Percentiles rank a stretch among this genome's conserved stretches.
Conservation (phyloP, 1,284 basidiomycete genomes). For the Calocybe gambosa region DNA sequence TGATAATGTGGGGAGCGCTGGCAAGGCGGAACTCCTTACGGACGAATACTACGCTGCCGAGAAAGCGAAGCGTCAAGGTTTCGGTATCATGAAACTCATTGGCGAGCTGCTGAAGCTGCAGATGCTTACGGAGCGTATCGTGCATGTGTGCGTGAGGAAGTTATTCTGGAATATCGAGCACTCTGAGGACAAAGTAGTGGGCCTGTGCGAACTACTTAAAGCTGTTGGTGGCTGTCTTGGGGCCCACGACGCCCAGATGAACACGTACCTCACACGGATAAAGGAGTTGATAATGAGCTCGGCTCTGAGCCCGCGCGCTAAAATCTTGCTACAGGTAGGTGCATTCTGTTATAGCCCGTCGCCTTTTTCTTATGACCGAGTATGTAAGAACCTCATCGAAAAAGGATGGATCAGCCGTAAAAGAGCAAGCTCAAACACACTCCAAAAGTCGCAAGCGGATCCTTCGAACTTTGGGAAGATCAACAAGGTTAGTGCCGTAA, state of each 20-base stretch:
- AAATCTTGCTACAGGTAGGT: slow-evolving; percentile 88
- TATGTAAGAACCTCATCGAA: slow-evolving; percentile 68
- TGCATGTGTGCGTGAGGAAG: slow-evolving; percentile 96
- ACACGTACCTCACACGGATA: slow-evolving; percentile 92
- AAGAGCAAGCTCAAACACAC: too few species aligned
- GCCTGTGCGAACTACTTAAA: slow-evolving; percentile 85
- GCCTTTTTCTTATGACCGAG: slow-evolving; percentile 6
- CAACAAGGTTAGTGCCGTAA: too few species aligned
- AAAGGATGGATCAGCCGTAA: slow-evolving; percentile 78
- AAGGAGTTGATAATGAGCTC: slow-evolving; percentile 69
- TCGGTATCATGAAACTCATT: slow-evolving; percentile 96
- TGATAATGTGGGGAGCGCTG: slow-evolving; percentile 52
- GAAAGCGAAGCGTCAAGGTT: slow-evolving; percentile 94
- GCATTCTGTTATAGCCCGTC: slow-evolving; percentile 1
- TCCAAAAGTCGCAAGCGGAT: too few species aligned
- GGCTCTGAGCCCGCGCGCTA: slow-evolving; percentile 75
- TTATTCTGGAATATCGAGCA: slow-evolving; percentile 87
- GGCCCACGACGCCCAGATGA: slow-evolving; percentile 81
- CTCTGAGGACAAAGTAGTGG: slow-evolving; percentile 97
- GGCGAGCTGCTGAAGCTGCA: slow-evolving; percentile 96
- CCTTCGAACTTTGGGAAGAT: too few species aligned
- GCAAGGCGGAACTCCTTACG: slow-evolving; percentile 71
- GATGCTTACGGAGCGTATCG: slow-evolving; percentile 92
- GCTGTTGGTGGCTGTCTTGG: too few species aligned
- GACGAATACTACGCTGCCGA: slow-evolving; percentile 94